Base-by-base conservation (phyloP, 805 yeast genomes). In the Ogataea allantospora region DNA sequence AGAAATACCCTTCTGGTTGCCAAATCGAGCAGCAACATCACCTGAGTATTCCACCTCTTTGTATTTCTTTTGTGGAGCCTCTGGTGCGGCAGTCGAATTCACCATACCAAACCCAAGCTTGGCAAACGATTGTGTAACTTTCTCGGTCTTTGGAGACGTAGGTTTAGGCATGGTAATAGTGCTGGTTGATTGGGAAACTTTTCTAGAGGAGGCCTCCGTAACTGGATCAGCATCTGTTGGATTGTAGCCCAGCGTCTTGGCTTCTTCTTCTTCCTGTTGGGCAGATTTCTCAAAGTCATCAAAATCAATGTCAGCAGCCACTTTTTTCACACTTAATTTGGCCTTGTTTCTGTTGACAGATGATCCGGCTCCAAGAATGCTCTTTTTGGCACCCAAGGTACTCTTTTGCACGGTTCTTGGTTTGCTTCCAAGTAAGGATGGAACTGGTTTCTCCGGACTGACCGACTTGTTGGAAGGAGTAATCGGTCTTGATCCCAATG, bases 31-130 rank as follows among this genome's bases (percentile, higher is more conserved):
- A 25, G 77, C 78, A 20, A 84, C 84, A 48, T 80, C 81, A 24
- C 93, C 93, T 1, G 88, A 78, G 58, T 83, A 83, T 50, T 72
- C 71, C 38, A 60, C 51, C 37, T 55, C 60, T 26, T 68, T 61
- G 21, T 54, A 47, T 37, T 49, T 56, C 40, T 54, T 58, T 22
- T 44, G 53, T 5, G 50, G 15, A 11, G 50, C 12, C 20, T 46
- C 46, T 11, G 47, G 35, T 7, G 71, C 67, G n/a, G 65, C 63
- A 27, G 84, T 80, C 20, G 84, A 80, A 34, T 70, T 75, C 5
- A 79, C 76, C 95, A 88, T 89, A 51, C 97, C 97, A 55, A 88
- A 88, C 0, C 96, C 96, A 45, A 88, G 69, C 57, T 75, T 83
- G 43, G 93, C 93, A 58, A 86, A 80, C 45, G 78, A 70, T 47